phyloP scores from a whole-genome alignment of 768 basidiomycete genomes.

The Tylopilus vinaceipallidus region DNA sequence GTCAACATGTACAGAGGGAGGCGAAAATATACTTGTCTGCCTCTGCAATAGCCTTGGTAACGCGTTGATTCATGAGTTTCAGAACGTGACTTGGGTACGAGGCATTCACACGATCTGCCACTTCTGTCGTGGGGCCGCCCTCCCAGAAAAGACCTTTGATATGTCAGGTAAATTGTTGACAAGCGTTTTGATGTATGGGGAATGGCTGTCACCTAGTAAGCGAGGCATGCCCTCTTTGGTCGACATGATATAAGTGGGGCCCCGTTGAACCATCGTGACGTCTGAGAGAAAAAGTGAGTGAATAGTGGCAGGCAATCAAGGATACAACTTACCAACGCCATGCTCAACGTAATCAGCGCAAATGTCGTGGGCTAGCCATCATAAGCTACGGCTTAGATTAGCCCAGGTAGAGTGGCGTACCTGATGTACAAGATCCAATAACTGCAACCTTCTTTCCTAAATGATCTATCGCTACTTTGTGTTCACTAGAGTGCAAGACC shows the following conservation, averaged over 20 bases:
- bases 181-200: neutral
- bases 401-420: constrained; percentile 30
- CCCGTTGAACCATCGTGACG: constrained; percentile 49
- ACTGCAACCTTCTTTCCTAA: constrained; percentile 70
- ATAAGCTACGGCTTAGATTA: neutral
- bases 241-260: constrained; percentile 53
- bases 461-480: constrained; percentile 55
- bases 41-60: constrained; percentile 45
- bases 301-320: neutral
- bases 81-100: constrained; percentile 41
- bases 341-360: constrained; percentile 43
- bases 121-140: constrained; percentile 44
- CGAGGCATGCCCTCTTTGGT: constrained; percentile 39
- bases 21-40: constrained; percentile 47
- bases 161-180: neutral
- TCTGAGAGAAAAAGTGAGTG: constrained; percentile 26
- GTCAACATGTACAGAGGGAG: neutral
- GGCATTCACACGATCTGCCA: constrained; percentile 53
- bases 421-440: constrained; percentile 64
- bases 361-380: constrained; percentile 45
- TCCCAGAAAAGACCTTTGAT: constrained; percentile 40
- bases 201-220: constrained; percentile 11
- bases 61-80: constrained; percentile 34
- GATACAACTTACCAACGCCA: constrained; percentile 40
- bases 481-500: constrained; percentile 55